A percentile compares a stretch with the other conserved stretches of the same genome.
phyloP scores from a whole-genome alignment of 2,329 filamentous ascomycete genomes.

The Clonostachys rosea region DNA sequence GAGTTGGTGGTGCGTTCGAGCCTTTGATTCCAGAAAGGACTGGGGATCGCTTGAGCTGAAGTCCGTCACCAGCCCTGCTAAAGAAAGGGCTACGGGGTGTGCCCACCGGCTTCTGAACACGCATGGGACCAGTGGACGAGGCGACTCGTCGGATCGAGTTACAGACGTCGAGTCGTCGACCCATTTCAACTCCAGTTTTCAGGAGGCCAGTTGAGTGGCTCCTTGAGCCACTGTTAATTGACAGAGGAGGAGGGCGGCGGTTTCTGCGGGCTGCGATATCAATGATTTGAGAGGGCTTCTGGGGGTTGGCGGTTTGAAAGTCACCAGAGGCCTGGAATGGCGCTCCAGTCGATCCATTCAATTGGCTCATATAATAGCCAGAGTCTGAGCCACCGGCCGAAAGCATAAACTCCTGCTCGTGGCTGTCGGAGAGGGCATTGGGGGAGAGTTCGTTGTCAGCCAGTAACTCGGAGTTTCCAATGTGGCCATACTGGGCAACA shows the following conservation, averaged over 20 bases:
- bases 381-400: background rate
- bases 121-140: slow-evolving; percentile 38
- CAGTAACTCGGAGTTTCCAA: background rate
- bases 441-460: background rate
- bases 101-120: slow-evolving; percentile 21
- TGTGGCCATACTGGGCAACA: background rate
- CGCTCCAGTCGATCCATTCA: background rate
- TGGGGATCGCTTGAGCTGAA: slow-evolving; percentile 37
- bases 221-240: slow-evolving; percentile 31
- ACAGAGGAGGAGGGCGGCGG: slow-evolving; percentile 36
- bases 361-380: background rate
- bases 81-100: slow-evolving; percentile 30
- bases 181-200: slow-evolving; percentile 42
- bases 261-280: slow-evolving; percentile 51
- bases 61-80: slow-evolving; percentile 38
- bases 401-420: background rate
- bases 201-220: slow-evolving; percentile 34
- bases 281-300: slow-evolving; percentile 33
- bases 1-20: slow-evolving; percentile 41
- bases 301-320: background rate
- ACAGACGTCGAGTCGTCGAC: slow-evolving; percentile 35
- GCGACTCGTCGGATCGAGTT: slow-evolving; percentile 49
- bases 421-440: background rate
- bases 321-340: background rate
- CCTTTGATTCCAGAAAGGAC: slow-evolving; percentile 26